A percentile compares a stretch with the other conserved stretches of the same genome.
phyloP scores from a whole-genome alignment of 805 yeast species.

The Wickerhamiella domercqiae region DNA sequence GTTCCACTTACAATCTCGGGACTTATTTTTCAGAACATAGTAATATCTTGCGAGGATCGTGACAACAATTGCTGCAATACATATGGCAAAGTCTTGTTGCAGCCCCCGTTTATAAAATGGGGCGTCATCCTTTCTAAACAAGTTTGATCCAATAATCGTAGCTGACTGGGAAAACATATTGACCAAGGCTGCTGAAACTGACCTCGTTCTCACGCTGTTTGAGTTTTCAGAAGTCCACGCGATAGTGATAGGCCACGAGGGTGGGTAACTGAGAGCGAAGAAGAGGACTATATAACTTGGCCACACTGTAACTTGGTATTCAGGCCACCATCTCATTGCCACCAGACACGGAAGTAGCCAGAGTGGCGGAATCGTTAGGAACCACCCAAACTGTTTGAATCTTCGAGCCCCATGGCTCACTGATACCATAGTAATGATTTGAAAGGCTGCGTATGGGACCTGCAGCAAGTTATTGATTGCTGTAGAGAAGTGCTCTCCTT shows the following conservation, averaged over 20 bases:
- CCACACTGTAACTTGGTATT: slow-evolving; percentile 18
- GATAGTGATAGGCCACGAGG: slow-evolving; percentile 14
- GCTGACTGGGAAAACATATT: slow-evolving; percentile 52
- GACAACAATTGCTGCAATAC: slow-evolving; percentile 26
- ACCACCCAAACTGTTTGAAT: slow-evolving; percentile 9
- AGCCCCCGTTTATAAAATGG: slow-evolving; percentile 52
- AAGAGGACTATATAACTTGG: slow-evolving; percentile 20
- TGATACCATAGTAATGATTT: slow-evolving; percentile 17
- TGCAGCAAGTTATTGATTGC: slow-evolving; percentile 36
- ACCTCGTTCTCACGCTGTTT: slow-evolving; percentile 45
- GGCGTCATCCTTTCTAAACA: slow-evolving; percentile 41
- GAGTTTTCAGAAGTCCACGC: slow-evolving; percentile 47
- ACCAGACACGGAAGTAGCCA: slow-evolving; percentile 14
- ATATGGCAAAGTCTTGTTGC: slow-evolving; percentile 30
- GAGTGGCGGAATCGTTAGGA: slow-evolving; percentile 8
- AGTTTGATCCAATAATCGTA: slow-evolving; percentile 36
- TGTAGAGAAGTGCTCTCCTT: slow-evolving; percentile 35
- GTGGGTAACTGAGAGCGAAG: slow-evolving; percentile 19
- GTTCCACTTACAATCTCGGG: slow-evolving; percentile 34
- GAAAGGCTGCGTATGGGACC: slow-evolving; percentile 31
- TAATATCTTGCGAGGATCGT: slow-evolving; percentile 16
- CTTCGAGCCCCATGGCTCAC: slow-evolving; percentile 9
- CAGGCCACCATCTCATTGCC: slow-evolving; percentile 17
- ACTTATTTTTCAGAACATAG: slow-evolving; percentile 20
- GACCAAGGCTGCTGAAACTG: slow-evolving; percentile 49